These are phyloP conservation scores for Rhodotorula kratochvilovae DNA, from an alignment of 768 basidiomycete genomes.

Conservation along the genomic window DNA sequence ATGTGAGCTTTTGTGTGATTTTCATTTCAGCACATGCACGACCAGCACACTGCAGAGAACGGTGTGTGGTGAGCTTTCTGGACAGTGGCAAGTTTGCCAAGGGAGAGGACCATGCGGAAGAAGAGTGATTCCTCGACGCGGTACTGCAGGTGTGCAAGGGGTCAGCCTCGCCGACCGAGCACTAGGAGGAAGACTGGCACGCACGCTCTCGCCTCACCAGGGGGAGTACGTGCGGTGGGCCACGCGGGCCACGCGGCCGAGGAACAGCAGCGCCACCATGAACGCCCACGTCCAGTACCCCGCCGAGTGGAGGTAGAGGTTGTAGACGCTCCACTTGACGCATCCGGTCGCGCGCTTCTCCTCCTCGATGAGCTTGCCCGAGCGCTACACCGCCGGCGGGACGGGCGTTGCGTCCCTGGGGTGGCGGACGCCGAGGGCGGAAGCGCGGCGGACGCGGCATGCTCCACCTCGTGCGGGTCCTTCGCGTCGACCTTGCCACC, in stretches of 20 bases:
- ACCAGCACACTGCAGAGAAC: too few species aligned
- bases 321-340: constrained; percentile 38
- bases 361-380: constrained; percentile 34
- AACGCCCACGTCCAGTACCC: constrained; percentile 29
- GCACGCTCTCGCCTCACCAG: constrained; percentile 27
- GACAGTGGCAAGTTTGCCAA: too few species aligned
- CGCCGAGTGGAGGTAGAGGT: constrained; percentile 34
- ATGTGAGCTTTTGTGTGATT: too few species aligned
- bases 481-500: background rate
- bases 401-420: background rate
- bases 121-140: too few species aligned
- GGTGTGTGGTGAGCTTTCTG: too few species aligned
- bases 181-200: background rate
- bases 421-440: background rate
- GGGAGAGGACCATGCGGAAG: constrained; percentile 3
- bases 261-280: constrained; percentile 20
- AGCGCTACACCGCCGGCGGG: background rate
- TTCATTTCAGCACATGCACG: too few species aligned
- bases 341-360: constrained; percentile 33
- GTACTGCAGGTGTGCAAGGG: background rate
- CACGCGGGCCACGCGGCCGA: constrained; percentile 13
- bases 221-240: constrained; percentile 30
- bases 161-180: background rate
- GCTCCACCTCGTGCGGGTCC: constrained; percentile 15
- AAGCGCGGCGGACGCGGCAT: background rate